Evolutionary conservation across 805 yeast genomes (phyloP).

Genomic region (Barnettozyma vustinii): DNA sequence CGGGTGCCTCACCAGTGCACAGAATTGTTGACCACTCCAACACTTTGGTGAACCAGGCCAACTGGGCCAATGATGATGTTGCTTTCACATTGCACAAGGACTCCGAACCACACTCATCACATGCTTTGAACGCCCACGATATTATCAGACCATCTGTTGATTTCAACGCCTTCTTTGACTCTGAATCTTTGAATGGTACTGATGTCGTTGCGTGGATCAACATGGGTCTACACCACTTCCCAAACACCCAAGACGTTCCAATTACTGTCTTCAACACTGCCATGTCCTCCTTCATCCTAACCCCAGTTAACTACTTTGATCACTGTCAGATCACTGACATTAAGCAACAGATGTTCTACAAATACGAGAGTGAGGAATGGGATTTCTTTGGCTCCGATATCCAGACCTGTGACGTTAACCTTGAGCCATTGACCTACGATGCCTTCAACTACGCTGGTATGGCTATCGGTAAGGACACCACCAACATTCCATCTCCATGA

Average conservation of each 20-base stretch:
- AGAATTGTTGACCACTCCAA: constrained; percentile 17
- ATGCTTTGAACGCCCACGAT: constrained; percentile 21
- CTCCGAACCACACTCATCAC: constrained; percentile 22
- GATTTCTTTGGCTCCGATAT: constrained; percentile 21
- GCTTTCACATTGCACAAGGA: constrained; percentile 23
- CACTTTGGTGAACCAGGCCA: constrained; percentile 18
- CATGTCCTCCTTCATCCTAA: constrained; percentile 19
- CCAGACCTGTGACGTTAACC: constrained; percentile 14
- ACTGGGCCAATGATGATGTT: constrained; percentile 23
- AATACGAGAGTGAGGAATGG: constrained; percentile 20
- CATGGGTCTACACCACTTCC: constrained; percentile 26
- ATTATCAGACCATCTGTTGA: constrained; percentile 21
- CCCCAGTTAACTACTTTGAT: constrained; percentile 28
- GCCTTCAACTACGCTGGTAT: constrained; percentile 21
- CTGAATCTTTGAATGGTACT: constrained; percentile 23
- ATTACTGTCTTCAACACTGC: constrained; percentile 26
- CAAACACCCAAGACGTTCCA: constrained; percentile 28
- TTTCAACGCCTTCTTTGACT: constrained; percentile 23
- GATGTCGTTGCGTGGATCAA: constrained; percentile 28
- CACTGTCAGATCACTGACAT: constrained; percentile 21
- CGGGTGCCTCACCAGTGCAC: constrained; percentile 19
- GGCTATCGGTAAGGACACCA: constrained; percentile 19
- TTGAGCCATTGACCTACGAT: constrained; percentile 15
- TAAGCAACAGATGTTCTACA: constrained; percentile 20
- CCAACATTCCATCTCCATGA: constrained; percentile 21